Percentiles rank a stretch among this genome's conserved stretches.
Evolutionary conservation across 805 yeast species (phyloP).

Genomic region (Kregervanrija fluxuum): DNA sequence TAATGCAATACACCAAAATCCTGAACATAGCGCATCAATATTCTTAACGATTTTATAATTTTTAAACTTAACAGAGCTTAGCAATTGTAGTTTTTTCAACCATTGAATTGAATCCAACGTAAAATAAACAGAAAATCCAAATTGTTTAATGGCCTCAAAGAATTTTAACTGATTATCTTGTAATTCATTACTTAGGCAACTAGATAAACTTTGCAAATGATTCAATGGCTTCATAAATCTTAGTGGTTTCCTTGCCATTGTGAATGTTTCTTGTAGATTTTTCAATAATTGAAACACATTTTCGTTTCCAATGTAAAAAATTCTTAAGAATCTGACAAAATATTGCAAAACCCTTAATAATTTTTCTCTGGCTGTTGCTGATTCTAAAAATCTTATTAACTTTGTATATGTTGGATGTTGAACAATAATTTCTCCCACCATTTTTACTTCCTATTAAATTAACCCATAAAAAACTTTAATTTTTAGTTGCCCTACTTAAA

Average conservation of each 20-base stretch:
- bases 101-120: slow-evolving; percentile 57
- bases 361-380: slow-evolving; percentile 72
- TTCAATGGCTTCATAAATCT: slow-evolving; percentile 77
- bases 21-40: slow-evolving; percentile 51
- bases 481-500: too few relatives aligned
- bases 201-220: slow-evolving; percentile 62
- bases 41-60: slow-evolving; percentile 24
- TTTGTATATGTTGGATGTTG: slow-evolving; percentile 69
- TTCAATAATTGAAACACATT: background rate
- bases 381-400: slow-evolving; percentile 55
- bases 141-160: slow-evolving; percentile 47
- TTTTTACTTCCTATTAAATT: slow-evolving; percentile 13
- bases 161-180: slow-evolving; percentile 48
- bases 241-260: slow-evolving; percentile 58
- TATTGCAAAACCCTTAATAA: slow-evolving; percentile 73
- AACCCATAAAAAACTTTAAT: too few relatives aligned
- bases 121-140: slow-evolving; percentile 58
- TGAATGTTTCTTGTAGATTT: slow-evolving; percentile 3
- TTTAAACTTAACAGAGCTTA: slow-evolving; percentile 20
- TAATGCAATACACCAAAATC: slow-evolving; percentile 75
- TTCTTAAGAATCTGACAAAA: slow-evolving; percentile 61
- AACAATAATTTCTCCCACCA: slow-evolving; percentile 63
- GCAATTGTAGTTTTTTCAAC: slow-evolving; percentile 50
- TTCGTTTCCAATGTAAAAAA: background rate
- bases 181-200: slow-evolving; percentile 63